Evolutionary conservation across 306 rosid species (phyloP).

Genomic region (Nissolia schottii): DNA sequence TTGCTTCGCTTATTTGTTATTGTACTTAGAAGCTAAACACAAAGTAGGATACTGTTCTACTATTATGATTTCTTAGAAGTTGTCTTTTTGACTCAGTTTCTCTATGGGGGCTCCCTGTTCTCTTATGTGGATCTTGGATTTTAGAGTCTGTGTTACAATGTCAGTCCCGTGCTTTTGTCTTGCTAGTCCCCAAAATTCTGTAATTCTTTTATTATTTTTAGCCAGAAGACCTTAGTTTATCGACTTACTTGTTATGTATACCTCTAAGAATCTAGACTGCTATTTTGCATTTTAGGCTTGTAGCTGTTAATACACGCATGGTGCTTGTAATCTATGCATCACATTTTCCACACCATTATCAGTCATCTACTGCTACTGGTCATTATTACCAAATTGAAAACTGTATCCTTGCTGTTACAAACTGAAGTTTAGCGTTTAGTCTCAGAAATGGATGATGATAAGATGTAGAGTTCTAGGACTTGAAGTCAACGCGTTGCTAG

Average conservation of each 20-base stretch:
- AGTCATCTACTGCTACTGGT: neutral
- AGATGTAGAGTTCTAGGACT: neutral
- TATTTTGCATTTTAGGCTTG: too few relatives aligned
- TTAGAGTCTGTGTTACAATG: constrained; percentile 1
- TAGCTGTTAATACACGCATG: neutral
- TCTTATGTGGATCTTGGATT: neutral
- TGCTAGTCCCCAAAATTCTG: neutral
- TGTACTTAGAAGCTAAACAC: neutral
- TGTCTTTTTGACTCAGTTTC: neutral
- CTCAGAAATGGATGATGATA: neutral
- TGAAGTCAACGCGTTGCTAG: neutral
- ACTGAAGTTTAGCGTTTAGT: neutral
- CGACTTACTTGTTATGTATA: neutral
- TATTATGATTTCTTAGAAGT: neutral
- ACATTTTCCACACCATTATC: neutral
- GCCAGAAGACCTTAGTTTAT: neutral
- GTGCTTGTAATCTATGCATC: neutral
- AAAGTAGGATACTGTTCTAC: neutral
- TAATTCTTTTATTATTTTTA: neutral
- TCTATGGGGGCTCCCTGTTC: neutral
- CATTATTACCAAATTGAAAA: neutral
- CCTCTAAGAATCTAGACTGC: too few relatives aligned
- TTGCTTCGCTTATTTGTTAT: neutral
- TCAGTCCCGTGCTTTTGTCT: neutral
- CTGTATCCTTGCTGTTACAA: neutral